Base-by-base conservation (phyloP, 1,284 basidiomycete genomes). In the Puccinia triticina region DNA sequence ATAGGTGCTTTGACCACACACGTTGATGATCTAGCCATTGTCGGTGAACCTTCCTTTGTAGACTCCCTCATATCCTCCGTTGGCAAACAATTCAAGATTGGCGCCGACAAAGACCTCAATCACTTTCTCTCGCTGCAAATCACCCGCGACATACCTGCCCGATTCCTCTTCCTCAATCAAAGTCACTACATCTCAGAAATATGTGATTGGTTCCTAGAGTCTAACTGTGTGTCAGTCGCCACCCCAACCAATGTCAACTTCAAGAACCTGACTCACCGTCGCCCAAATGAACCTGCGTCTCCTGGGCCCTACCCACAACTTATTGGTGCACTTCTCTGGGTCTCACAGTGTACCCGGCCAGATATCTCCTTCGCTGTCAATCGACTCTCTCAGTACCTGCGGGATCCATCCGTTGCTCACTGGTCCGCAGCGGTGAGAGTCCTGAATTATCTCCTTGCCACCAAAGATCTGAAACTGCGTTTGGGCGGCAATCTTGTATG, bases 21-120 rank as follows among this genome's bases (percentile, higher is more conserved):
- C 21, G 37, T 50, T 34, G 67, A 71, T 12, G 67, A 71, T 43
- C 29, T 71, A 18, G 37, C 67, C 5, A 50, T 71, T 43, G 71
- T 73, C n/a, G 43, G 71, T 14, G 29, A 73, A 55, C 43, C 4
- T 3, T 29, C 4, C 4, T 50, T 73, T 34, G 46, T 50, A 3
- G 29, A 26, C n/a, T 43, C 46, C 16, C 50, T 73, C 29, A 73
- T 73, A 2, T 37, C 71, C 26, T 37, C 14, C 1, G 7, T 67
- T 8, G 26, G 34, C 8, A 32, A 29, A 32, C n/a, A 29, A 5
- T 64, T 64, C 34, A 64, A 64, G 29, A 29, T 64, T 29, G 26
- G 59, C 5, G 59, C 59, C 8, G 26, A 64, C n/a, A 16, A 29
- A 29, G 34, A 64, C 5, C 59, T 64, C n/a, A 64, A 64, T 64